Percentiles rank a stretch among this genome's conserved stretches.
These are phyloP conservation scores for Rhynchosporium agropyri DNA, from an alignment of 2,329 filamentous ascomycete genomes.

Conservation along the genomic window DNA sequence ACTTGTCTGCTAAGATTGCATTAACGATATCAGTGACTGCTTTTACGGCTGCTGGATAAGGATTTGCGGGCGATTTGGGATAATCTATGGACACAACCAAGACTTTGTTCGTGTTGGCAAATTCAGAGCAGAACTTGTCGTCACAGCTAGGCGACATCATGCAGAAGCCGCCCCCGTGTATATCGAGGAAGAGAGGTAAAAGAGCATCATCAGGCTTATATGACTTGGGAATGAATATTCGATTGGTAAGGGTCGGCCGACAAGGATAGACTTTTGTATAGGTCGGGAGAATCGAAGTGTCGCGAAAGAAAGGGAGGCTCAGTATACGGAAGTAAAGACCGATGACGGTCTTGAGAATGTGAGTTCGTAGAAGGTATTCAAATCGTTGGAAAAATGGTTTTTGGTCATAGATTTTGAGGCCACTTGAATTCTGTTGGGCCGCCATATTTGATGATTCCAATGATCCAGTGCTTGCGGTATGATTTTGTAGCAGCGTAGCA, in stretches of 20 bases:
- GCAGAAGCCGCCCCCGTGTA: constrained; percentile 57
- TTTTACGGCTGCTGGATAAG: constrained; percentile 50
- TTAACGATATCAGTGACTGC: constrained; percentile 50
- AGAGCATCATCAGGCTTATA: constrained; percentile 30
- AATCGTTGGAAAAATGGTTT: constrained; percentile 22
- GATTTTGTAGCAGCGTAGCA: neutral
- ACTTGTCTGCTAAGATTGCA: constrained; percentile 47
- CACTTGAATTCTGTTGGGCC: neutral
- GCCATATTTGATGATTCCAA: neutral
- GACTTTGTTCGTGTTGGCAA: constrained; percentile 46
- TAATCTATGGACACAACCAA: constrained; percentile 54
- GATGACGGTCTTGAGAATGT: constrained; percentile 24
- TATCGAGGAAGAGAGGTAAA: constrained; percentile 50
- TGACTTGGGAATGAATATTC: constrained; percentile 45
- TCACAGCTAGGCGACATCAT: constrained; percentile 48
- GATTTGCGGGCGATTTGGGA: constrained; percentile 49
- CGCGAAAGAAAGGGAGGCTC: constrained; percentile 26
- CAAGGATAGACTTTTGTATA: constrained; percentile 32
- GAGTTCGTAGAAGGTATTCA: constrained; percentile 19
- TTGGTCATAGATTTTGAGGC: constrained; percentile 10
- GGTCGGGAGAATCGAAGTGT: constrained; percentile 30
- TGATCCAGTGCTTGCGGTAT: neutral
- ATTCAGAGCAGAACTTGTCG: constrained; percentile 51
- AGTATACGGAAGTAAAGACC: constrained; percentile 20
- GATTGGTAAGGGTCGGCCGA: constrained; percentile 35